Conservation (phyloP, 2,329 filamentous ascomycete species). For the Trichophyton mentagrophytes region DNA sequence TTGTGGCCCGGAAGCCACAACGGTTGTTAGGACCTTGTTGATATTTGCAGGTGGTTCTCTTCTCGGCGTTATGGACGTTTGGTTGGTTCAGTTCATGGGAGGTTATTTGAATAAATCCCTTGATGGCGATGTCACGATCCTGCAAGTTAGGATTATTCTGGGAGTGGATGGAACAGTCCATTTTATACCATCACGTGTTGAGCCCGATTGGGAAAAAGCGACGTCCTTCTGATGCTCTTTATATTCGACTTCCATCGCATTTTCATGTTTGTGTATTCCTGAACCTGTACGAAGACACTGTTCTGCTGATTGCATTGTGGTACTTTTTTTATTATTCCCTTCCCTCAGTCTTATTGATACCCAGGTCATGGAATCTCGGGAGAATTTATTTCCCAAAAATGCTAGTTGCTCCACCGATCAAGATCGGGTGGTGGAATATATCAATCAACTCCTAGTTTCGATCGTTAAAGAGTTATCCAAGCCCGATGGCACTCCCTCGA, state of each 20-base stretch:
- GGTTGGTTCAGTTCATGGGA: neutral
- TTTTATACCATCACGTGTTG: neutral
- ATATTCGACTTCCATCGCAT: neutral
- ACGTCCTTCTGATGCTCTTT: neutral
- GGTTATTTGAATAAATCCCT: no score
- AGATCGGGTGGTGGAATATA: slow-evolving; percentile 20
- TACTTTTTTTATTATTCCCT: neutral
- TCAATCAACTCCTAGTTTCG: slow-evolving; percentile 18
- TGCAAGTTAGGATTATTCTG: no score
- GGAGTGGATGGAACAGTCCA: neutral
- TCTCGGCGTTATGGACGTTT: neutral
- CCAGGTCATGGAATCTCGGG: neutral
- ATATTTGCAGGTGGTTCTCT: neutral
- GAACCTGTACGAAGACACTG: neutral
- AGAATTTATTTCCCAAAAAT: neutral
- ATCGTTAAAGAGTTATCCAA: slow-evolving; percentile 19
- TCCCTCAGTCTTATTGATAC: neutral
- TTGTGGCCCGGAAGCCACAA: slow-evolving; percentile 21
- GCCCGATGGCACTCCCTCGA: slow-evolving; percentile 18
- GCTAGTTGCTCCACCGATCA: neutral
- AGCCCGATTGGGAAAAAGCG: neutral
- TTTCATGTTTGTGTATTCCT: neutral
- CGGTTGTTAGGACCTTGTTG: neutral
- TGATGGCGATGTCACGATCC: no score
- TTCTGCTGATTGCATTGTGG: neutral